These are phyloP conservation scores for Psilocybe tampanensis DNA, from an alignment of 768 basidiomycete genomes.

Conservation along the genomic window DNA sequence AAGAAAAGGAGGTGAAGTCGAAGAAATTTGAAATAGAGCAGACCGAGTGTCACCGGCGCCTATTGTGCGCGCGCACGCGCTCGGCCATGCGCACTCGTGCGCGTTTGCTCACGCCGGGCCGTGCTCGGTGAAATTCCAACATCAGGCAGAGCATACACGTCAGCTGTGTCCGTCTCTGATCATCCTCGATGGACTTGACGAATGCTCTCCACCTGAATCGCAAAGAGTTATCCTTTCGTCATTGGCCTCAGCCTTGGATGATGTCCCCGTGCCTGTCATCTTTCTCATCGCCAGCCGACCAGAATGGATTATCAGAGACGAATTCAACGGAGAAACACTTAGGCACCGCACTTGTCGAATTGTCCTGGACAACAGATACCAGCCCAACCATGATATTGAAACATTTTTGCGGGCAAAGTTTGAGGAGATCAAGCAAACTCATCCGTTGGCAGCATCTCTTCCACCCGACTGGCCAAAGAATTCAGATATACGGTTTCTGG, in stretches of 20 bases:
- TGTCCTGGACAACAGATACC: slow-evolving; percentile 2
- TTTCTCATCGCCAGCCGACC: not conserved
- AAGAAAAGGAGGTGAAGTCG: no score
- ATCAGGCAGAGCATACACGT: no score
- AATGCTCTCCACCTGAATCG: not conserved
- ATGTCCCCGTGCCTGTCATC: not conserved
- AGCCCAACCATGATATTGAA: not conserved
- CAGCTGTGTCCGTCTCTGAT: not conserved
- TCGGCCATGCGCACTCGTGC: no score
- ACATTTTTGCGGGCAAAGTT: slow-evolving; percentile 1
- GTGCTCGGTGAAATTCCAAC: no score
- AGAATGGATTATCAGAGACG: not conserved
- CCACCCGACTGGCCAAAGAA: not conserved
- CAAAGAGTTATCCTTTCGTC: not conserved
- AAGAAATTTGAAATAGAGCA: no score
- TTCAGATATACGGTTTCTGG: not conserved
- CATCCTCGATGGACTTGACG: not conserved
- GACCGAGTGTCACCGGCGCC: no score
- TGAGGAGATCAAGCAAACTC: not conserved
- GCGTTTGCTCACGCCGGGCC: no score
- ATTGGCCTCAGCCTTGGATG: not conserved
- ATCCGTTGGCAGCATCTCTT: not conserved
- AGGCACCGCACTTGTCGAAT: not conserved
- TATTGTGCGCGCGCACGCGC: no score
- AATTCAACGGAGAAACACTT: not conserved